Evolutionary conservation across 495 filamentous ascomycete genomes (phyloP), one percentile per base, ranked within the genome.

Genomic region (Aspergillus mulundensis): DNA sequence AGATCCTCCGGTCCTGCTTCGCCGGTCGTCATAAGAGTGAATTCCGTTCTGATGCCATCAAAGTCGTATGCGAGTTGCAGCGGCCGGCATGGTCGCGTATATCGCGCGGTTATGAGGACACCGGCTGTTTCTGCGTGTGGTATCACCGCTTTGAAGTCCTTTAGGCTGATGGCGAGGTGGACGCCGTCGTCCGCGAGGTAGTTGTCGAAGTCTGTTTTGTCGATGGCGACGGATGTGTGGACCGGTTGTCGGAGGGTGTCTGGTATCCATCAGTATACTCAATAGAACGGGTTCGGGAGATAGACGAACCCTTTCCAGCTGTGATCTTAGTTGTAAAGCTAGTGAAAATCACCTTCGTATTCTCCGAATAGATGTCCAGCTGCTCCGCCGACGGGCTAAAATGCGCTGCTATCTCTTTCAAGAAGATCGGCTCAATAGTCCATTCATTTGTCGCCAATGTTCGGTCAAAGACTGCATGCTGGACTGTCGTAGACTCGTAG

Each of bases 21-120:
- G n/a, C 91, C 90, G 28, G 88, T 83, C 10, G 94, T 98, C 92
- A 96, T 97, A 42, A 98, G 70, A 15, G 93, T 93, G 64, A 95
- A 97, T 52, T 96, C 89, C 56, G 87, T 88, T 44, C 81, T 71
- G 51, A 97, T 76, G 15, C 91, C 94, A 47, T 89, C 84, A 28
- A 79, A 71, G 7, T 77, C 76, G 66, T 97, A 97, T 28, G 77
- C 83, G 10, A 97, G 72, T 66, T 95, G 92, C 67, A 98, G 80
- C 2, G 94, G 94, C 24, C 84, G 84, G 36, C 84, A 85, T 1
- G 95, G 90, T 19, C 81, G 77, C 7, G 90, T 95, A 63, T 94
- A 97, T 44, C 73, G 75, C n/a, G 90, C 87, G 24, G 82, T 82
- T 10, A 97, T 75, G 25, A 80, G 80, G 2, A 83, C 82, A 56